Evolutionary conservation across 148 eudicot genomes (phyloP).

Genomic region (Fagopyrum esculentum): DNA sequence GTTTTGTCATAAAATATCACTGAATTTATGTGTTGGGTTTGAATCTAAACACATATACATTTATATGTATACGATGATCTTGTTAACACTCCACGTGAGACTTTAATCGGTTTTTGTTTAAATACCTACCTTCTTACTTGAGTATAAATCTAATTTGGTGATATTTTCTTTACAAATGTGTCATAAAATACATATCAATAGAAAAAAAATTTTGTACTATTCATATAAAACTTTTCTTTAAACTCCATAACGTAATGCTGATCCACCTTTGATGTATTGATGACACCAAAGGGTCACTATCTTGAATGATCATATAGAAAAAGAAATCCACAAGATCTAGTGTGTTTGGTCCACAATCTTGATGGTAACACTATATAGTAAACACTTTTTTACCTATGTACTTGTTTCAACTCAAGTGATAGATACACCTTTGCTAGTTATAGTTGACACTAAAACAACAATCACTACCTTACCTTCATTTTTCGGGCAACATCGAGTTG

Average conservation of each 20-base stretch:
- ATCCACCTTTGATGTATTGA: neutral
- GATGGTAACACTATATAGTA: neutral
- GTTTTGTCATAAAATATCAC: too few species aligned
- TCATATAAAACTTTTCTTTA: too few species aligned
- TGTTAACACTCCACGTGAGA: too few species aligned
- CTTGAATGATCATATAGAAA: neutral
- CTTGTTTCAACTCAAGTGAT: neutral
- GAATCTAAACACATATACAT: too few species aligned
- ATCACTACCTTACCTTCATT: neutral
- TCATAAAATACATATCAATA: too few species aligned
- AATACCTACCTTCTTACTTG: too few species aligned
- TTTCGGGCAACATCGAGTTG: neutral
- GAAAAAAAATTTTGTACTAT: too few species aligned
- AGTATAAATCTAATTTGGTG: too few species aligned
- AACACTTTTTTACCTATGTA: neutral
- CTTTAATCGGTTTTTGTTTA: too few species aligned
- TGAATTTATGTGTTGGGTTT: too few species aligned
- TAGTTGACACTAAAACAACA: neutral
- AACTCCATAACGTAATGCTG: neutral
- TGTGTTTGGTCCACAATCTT: neutral
- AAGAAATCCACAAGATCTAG: neutral
- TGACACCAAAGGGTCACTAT: neutral
- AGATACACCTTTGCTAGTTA: neutral
- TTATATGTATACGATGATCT: too few species aligned
- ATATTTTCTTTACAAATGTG: too few species aligned